These are phyloP conservation scores for Hordeum vulgare DNA, from an alignment of 176 grass and related monocot genomes.

Conservation along the genomic window DNA sequence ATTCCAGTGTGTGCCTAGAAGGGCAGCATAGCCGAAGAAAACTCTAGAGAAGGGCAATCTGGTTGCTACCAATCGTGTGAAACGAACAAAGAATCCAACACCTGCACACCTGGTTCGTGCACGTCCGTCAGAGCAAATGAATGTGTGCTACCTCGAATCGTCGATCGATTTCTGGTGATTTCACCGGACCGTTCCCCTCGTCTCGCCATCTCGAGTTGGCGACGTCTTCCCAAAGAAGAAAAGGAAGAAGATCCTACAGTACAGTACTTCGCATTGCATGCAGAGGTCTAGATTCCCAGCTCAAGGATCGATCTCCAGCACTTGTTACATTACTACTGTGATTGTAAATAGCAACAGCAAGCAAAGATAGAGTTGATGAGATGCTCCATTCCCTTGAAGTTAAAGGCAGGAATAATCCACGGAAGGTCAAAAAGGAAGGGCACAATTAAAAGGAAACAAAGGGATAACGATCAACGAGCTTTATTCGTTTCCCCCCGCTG, in stretches of 20 bases:
- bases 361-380: background rate
- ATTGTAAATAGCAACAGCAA: background rate
- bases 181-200: background rate
- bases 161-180: background rate
- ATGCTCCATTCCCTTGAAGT: background rate
- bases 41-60: background rate
- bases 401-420: constrained; percentile 5
- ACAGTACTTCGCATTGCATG: background rate
- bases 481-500: too few species aligned
- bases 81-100: background rate
- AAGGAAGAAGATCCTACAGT: background rate
- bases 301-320: background rate
- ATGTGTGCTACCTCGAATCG: background rate
- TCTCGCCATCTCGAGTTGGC: background rate
- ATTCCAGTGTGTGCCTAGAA: too few species aligned
- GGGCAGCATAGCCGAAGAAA: background rate
- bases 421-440: background rate
- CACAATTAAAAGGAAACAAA: too few species aligned
- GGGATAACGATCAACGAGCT: too few species aligned
- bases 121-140: background rate
- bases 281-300: background rate
- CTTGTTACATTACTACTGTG: background rate
- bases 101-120: too few species aligned
- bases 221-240: background rate
- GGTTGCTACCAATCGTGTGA: background rate